Base-by-base conservation (phyloP, 2,329 filamentous ascomycete genomes). In the Pseudocercospora fijiensis region DNA sequence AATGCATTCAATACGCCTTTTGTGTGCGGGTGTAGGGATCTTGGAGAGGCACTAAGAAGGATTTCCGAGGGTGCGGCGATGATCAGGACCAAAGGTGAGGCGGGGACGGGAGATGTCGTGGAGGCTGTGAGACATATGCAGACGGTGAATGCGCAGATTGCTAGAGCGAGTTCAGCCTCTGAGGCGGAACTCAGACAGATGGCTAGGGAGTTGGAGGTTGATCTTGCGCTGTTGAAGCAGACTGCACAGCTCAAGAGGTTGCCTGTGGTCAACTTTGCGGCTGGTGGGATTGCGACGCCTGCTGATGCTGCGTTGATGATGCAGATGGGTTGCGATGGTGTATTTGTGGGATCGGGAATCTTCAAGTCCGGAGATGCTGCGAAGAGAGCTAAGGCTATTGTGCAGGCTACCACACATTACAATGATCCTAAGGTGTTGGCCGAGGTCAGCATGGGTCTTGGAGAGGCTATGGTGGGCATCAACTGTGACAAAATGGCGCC, bases 51-150 rank as follows among this genome's bases (percentile, higher is more conserved):
- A 16, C 86, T 99, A 61, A 86, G 95, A 67, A 86, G 95, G 67
- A 92, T 99, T 75, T 86, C 87, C 67, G 95, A 98, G 82, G 95
- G 95, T 68, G 95, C 95, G 9, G 94, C 94, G 74, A 98, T 99
- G 94, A 97, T 99, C 80, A 89, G 95, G 73, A 99, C 95, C 69
- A 99, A 98, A 84, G 95, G 95, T 69, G 95, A 99, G 82, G 95
- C 95, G 41, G 95, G 95, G 67, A 98, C 95, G 0, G 95, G 95
- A 67, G 95, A 99, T 77, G 92, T 99, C 58, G 90, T 98, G 73
- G 94, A 98, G 83, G 95, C 95, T 20, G 94, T 98, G 56, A 88
- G 90, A 60, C 95, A 99, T 84, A 96, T 97, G 87, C 90, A 95
- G 75, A 92, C 90, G 10, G 90, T 98, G 68, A 95, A 89, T 76